A percentile compares a stretch with the other conserved stretches of the same genome.
Evolutionary conservation across 352 stramenopile genomes (phyloP).

Genomic region (Phytopythium kandeliae): DNA sequence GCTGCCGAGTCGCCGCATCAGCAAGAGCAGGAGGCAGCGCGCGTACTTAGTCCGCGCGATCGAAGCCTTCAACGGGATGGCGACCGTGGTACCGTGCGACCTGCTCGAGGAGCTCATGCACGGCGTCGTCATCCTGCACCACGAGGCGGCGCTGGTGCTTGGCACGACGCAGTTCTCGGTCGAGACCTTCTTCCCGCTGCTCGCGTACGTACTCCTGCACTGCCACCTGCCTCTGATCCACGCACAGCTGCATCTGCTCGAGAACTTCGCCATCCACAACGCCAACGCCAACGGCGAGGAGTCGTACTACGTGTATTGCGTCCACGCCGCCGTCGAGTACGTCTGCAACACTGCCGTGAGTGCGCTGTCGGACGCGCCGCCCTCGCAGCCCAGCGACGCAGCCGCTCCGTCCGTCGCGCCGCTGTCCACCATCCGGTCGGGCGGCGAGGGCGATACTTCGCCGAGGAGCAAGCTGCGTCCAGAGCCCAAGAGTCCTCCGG

Average conservation of each 20-base stretch:
- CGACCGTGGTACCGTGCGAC: conserved; percentile 75
- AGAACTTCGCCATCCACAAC: conserved; percentile 78
- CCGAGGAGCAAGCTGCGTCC: neutral
- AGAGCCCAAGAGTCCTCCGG: neutral
- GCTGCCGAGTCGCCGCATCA: conserved; percentile 36
- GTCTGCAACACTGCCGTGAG: conserved; percentile 63
- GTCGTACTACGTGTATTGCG: conserved; percentile 88
- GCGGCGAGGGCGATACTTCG: neutral
- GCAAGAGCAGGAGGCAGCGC: conserved; percentile 18
- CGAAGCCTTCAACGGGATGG: conserved; percentile 78
- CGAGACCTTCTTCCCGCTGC: conserved; percentile 82
- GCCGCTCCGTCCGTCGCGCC: neutral
- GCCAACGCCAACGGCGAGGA: conserved; percentile 80
- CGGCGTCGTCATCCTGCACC: conserved; percentile 75
- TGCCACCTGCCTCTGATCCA: conserved; percentile 66
- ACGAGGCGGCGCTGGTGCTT: conserved; percentile 82
- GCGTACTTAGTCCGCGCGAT: conserved; percentile 64
- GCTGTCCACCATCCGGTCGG: neutral
- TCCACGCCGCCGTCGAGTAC: conserved; percentile 80
- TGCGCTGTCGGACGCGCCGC: conserved; percentile 10
- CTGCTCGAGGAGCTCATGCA: conserved; percentile 83
- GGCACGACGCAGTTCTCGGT: conserved; percentile 84
- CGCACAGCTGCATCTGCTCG: conserved; percentile 73
- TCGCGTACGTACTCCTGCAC: conserved; percentile 79
- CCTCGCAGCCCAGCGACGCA: conserved; percentile 1